Evolutionary conservation across 2,329 filamentous ascomycete species (phyloP), one percentile per base, ranked within the genome.

Genomic region (Talaromyces marneffei): DNA sequence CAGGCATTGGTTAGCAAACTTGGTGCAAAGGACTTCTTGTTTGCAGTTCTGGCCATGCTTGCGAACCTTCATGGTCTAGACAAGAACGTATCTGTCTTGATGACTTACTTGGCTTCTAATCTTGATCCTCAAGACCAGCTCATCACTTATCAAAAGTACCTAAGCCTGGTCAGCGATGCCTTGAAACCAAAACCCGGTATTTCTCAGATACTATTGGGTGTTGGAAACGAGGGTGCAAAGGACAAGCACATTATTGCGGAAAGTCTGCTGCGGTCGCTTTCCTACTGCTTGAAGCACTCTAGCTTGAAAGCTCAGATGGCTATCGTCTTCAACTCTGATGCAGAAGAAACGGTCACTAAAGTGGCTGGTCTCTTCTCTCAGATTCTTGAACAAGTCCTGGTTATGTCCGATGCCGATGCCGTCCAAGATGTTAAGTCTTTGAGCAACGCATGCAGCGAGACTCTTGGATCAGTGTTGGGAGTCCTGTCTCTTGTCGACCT

Each of bases 401-500:
- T 80, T 6, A 78, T 96, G 52, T 86, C 87, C 9, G 87, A 91
- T 54, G 69, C 87, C 9, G 87, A 91, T 54, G 69, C 67, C 25
- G 72, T 74, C 59, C 69, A 73, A 53, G 69, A 63, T 44, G 72
- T 73, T 62, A 75, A 75, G 63, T 63, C 70, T 46, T 68, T 74
- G 57, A 74, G 71, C 63, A 70, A 71, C 54, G 77, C 77, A 25
- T 80, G 80, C 69, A 88, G 89, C 40, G 85, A 89, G 61, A 84
- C 91, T 1, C 81, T 97, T 53, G 86, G 89, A 18, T 88, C 89
- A 64, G 79, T 96, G n/a, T 82, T 99, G 56, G 88, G 90, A 65
- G 83, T 97, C 6, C 82, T 96, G 44, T 93, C 92, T 0, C 92
- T 93, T 2, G 83, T 86, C 57, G 91, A 97, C 75, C 94, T 97